A percentile compares a stretch with the other conserved stretches of the same genome.
phyloP scores from a whole-genome alignment of 352 stramenopile species.

The Thalassiosira hispida region DNA sequence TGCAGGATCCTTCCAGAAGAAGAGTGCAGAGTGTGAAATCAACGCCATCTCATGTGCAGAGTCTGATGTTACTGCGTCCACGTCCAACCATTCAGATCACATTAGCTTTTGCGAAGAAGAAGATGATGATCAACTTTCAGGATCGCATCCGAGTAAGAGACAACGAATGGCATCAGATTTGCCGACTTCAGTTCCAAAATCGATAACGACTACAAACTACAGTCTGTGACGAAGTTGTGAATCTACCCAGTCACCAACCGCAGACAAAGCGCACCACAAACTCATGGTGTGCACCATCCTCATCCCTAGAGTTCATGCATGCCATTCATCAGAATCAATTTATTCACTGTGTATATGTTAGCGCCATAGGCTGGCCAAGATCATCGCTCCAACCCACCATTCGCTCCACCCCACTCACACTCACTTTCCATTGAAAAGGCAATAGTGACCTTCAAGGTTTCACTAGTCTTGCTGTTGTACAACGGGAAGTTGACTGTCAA shows the following conservation, averaged over 20 bases:
- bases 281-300: too few species aligned
- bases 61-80: slow-evolving; percentile 43
- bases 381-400: too few species aligned
- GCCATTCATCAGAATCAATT: too few species aligned
- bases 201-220: slow-evolving; percentile 46
- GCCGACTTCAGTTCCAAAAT: slow-evolving; percentile 33
- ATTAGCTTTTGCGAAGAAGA: slow-evolving; percentile 48
- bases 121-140: slow-evolving; percentile 6
- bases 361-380: too few species aligned
- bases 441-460: too few species aligned
- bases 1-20: slow-evolving; percentile 50
- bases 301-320: too few species aligned
- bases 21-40: slow-evolving; percentile 33
- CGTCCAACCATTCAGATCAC: slow-evolving; percentile 42
- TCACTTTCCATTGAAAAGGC: too few species aligned
- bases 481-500: too few species aligned
- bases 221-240: slow-evolving; percentile 6
- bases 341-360: too few species aligned
- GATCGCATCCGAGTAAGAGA: slow-evolving; percentile 25
- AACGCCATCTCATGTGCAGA: slow-evolving; percentile 48
- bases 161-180: slow-evolving; percentile 16
- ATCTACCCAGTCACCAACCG: background rate
- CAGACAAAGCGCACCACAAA: background rate
- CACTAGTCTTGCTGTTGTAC: too few species aligned
- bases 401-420: too few species aligned